Evolutionary conservation across 345 rosid species (phyloP).

Genomic region (Salix exigua): DNA sequence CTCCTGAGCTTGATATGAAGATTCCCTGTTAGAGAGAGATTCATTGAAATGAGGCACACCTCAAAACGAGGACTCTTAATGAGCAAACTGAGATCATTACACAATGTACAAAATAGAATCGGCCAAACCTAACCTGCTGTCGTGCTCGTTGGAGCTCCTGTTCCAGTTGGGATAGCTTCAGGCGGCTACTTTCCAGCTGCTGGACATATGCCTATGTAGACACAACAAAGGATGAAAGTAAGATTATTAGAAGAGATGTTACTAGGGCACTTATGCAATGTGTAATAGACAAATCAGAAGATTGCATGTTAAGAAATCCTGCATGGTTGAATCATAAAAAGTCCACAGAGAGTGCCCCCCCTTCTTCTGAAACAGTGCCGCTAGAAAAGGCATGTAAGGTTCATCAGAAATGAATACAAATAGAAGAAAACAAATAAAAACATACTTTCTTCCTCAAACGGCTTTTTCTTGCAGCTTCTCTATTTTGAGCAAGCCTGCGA

Average conservation of each 20-base stretch:
- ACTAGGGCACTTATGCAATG: not conserved
- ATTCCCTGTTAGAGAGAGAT: constrained; percentile 53
- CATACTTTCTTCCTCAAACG: constrained; percentile 87
- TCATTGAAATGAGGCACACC: not conserved
- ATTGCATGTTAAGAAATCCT: not conserved
- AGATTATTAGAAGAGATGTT: not conserved
- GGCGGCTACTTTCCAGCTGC: constrained; percentile 92
- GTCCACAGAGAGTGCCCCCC: not conserved
- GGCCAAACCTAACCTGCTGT: constrained; percentile 65
- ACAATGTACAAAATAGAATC: constrained; percentile 6
- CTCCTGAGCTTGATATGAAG: constrained; percentile 94
- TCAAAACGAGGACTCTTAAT: not conserved
- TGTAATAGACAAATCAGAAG: not conserved
- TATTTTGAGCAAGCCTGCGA: constrained; percentile 96
- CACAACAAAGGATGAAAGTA: constrained; percentile 10
- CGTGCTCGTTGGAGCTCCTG: constrained; percentile 98
- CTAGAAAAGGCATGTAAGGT: not conserved
- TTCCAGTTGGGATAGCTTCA: constrained; percentile 92
- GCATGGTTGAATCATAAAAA: not conserved
- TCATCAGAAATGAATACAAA: not conserved
- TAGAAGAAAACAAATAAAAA: not conserved
- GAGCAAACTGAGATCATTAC: not conserved
- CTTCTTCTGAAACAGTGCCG: not conserved
- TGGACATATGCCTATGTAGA: constrained; percentile 86
- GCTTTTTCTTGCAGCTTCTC: constrained; percentile 98